phyloP scores from a whole-genome alignment of 768 basidiomycete species.

The Auriscalpium vulgare region DNA sequence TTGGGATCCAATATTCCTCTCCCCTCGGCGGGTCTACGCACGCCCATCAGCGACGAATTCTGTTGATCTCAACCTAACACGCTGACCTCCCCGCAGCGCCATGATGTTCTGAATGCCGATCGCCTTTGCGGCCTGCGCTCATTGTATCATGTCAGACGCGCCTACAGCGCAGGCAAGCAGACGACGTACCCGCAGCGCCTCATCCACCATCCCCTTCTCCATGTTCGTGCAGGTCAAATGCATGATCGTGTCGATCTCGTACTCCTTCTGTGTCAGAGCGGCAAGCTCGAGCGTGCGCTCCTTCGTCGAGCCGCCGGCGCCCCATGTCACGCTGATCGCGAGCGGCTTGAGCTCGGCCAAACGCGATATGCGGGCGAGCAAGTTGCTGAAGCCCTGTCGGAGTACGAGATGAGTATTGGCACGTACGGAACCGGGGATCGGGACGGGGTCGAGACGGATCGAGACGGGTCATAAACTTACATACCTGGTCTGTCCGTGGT shows the following conservation, averaged over 20 bases:
- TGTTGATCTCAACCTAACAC: neutral
- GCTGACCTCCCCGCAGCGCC: conserved; percentile 82
- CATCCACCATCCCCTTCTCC: conserved; percentile 80
- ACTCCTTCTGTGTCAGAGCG: conserved; percentile 59
- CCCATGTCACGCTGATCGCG: conserved; percentile 94
- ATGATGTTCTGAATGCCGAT: conserved; percentile 84
- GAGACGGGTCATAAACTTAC: neutral
- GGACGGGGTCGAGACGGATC: too few species aligned
- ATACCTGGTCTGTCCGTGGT: conserved; percentile 83
- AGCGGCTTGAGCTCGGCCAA: conserved; percentile 70
- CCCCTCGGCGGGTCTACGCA: conserved; percentile 82
- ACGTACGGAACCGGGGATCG: too few species aligned
- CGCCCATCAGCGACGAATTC: neutral
- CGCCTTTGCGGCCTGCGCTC: conserved; percentile 60
- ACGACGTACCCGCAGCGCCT: conserved; percentile 64
- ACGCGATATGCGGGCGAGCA: conserved; percentile 80
- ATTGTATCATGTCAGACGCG: neutral
- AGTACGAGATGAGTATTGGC: neutral
- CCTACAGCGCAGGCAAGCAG: conserved; percentile 6
- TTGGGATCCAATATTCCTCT: conserved; percentile 87
- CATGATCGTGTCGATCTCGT: conserved; percentile 80
- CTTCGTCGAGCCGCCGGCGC: conserved; percentile 89
- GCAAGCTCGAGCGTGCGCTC: conserved; percentile 86
- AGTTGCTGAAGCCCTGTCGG: conserved; percentile 80
- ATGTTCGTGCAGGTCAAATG: conserved; percentile 98